A percentile compares a stretch with the other conserved stretches of the same genome.
phyloP scores from a whole-genome alignment of 2,329 filamentous ascomycete genomes.

The Polychaeton citri region DNA sequence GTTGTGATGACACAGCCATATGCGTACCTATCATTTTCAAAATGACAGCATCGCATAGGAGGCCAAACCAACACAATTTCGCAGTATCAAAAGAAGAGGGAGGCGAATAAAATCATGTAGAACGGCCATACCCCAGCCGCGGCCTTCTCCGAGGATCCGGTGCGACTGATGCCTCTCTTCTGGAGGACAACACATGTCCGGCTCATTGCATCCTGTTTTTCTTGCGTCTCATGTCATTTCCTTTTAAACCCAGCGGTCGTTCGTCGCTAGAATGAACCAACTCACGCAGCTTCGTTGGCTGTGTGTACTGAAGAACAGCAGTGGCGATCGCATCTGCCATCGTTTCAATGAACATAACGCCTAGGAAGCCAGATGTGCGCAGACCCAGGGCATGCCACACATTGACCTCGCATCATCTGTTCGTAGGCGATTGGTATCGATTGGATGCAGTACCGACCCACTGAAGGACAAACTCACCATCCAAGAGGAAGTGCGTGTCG shows the following conservation, averaged over 20 bases:
- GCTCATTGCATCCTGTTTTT: slow-evolving; percentile 28
- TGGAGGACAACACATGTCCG: slow-evolving; percentile 22
- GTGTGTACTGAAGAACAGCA: neutral
- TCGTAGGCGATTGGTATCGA: no score
- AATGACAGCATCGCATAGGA: neutral
- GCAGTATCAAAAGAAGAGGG: slow-evolving; percentile 1
- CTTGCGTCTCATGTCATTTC: slow-evolving; percentile 21
- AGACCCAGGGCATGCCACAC: neutral
- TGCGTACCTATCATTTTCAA: neutral
- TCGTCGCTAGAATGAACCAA: no score
- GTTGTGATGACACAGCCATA: neutral
- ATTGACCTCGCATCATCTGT: no score
- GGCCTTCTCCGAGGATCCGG: slow-evolving; percentile 19
- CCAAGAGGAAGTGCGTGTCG: no score
- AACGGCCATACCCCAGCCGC: slow-evolving; percentile 21
- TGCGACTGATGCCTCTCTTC: slow-evolving; percentile 17
- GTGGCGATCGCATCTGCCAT: neutral
- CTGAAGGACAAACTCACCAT: no score
- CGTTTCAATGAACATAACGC: neutral
- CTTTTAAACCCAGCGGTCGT: no score
- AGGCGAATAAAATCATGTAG: slow-evolving; percentile 8
- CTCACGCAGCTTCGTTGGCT: no score
- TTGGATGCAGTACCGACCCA: neutral
- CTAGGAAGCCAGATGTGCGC: neutral
- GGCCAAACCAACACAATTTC: neutral